phyloP scores from a whole-genome alignment of 768 basidiomycete genomes.

The Psilocybe tampanensis region DNA sequence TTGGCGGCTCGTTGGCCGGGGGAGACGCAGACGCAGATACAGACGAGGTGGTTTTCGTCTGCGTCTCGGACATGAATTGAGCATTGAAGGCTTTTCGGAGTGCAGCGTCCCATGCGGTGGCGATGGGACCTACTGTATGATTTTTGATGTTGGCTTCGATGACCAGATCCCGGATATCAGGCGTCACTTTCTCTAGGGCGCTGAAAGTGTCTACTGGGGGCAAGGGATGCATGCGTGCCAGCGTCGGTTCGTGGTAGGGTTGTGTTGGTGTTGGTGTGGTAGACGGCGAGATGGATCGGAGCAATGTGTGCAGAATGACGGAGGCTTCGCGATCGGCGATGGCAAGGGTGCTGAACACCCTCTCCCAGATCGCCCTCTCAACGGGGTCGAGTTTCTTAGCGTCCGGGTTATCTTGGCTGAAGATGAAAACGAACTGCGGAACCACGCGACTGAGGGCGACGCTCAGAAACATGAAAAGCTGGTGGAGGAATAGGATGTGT shows the following conservation, averaged over 20 bases:
- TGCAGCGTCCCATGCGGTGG: constrained; percentile 52
- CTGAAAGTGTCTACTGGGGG: constrained; percentile 29
- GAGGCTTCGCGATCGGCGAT: constrained; percentile 62
- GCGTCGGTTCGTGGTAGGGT: constrained; percentile 34
- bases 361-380: constrained; percentile 44
- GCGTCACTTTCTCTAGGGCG: constrained; percentile 42
- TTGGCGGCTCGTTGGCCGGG: not conserved
- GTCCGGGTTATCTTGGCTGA: constrained; percentile 13
- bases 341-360: constrained; percentile 42
- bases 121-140: constrained; percentile 59
- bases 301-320: constrained; percentile 52
- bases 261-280: constrained; percentile 18
- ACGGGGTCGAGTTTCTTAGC: constrained; percentile 30
- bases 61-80: not conserved
- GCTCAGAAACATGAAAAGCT: constrained; percentile 73
- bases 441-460: constrained; percentile 73
- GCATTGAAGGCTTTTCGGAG: constrained; percentile 22
- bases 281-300: constrained; percentile 51
- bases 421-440: constrained; percentile 60
- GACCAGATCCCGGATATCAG: constrained; percentile 67
- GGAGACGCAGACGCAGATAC: not conserved
- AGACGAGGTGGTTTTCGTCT: not conserved
- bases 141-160: constrained; percentile 64
- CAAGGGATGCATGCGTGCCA: constrained; percentile 40
- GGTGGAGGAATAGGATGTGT: constrained; percentile 76